Base-by-base conservation (phyloP, 352 stramenopile species). In the Globisporangium megalacanthum region DNA sequence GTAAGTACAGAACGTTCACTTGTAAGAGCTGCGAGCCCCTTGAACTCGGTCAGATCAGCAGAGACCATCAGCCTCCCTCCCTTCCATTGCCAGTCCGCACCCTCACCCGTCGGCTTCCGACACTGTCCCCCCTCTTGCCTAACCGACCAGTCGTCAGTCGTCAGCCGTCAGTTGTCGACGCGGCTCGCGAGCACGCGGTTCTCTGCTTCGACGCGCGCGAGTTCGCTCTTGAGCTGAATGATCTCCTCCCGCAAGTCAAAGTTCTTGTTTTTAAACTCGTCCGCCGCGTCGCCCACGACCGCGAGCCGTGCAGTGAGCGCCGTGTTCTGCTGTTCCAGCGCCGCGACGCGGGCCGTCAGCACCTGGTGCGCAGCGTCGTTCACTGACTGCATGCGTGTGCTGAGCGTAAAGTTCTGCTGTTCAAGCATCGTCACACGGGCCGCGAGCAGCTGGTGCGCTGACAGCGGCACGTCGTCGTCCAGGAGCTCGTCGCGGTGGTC, bases 241-340 rank as follows among this genome's bases (percentile, higher is more conserved):
- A 53, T 53, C 14, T 42, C 29, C 48, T 42, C 48, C 13, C 48
- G 48, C 31, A 37, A 31, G 31, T 37, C 22, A 20, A 22, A 37
- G 48, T 37, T 44, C 41, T 46, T 31, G 37, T 37, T 61, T 36
- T 48, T 48, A 19, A 29, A 48, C n/a, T 29, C 42, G n/a, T 48
- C 42, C 6, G 42, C 42, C 22, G 29, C 7, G 31, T 22, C 37
- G 41, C 37, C 20, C 11, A 48, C 33, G 53, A 17, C 42, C 33
- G 62, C 64, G 35, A 69, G 64, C 0, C 46, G 22, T 14, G 46
- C 22, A 8, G 42, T 29, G 6, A 48, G 42, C 42, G 42, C 42
- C 13, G 42, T 29, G 42, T 48, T 48, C 42, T 48, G 42, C 42
- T 48, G 42, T 19, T 48, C 42, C 42, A 48, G 42, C 42, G 42